Evolutionary conservation across 164 flowering plant genomes (phyloP), one percentile per base, ranked within the genome.

Genomic region (Magnolia changhungtana): DNA sequence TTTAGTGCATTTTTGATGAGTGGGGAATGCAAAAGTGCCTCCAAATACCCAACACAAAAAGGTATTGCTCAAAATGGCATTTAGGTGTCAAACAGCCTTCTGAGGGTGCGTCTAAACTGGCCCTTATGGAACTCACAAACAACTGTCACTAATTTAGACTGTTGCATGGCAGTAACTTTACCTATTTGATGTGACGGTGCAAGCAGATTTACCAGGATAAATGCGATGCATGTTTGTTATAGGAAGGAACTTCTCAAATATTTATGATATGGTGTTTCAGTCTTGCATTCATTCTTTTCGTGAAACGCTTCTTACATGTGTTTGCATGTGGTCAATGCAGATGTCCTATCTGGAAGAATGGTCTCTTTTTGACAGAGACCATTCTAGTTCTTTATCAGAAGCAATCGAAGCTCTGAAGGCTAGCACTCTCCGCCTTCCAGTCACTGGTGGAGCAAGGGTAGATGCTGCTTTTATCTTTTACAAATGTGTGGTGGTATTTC

Each of bases 351-450:
- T 96, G 78, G 99, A 93, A 80, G 97, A 93, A 70, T 96, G 99
- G 98, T 83, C 90, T 71, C 87, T 84, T 80, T 64, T 92, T 68
- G 99, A 94, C 50, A 83, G 86, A 81, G 96, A 90, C 55, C 92
- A 90, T 80, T 88, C 86, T 0, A 86, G 77, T 84, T 93, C 92
- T 70, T 79, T 96, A 81, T 83, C 82, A 13, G 95, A 92, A 80
- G 97, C 98, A 76, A 91, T 86, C 75, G 98, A 93, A 88, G 94
- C 98, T 58, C 81, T 96, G 84, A 88, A 86, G 83, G 98, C 97
- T 75, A 93, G 99, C 86, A 96, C 95, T 77, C 98, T 96, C 67
- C 92, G 98, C 55, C 98, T 96, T 81, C 99, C 99, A 73, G 84
- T 94, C 74, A 88, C 84, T 80, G 95, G 91, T 77, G 95, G 90